Percentiles rank a stretch among this genome's conserved stretches.
Evolutionary conservation across 202 grass and related monocot species (phyloP).

Genomic region (Setaria viridis): DNA sequence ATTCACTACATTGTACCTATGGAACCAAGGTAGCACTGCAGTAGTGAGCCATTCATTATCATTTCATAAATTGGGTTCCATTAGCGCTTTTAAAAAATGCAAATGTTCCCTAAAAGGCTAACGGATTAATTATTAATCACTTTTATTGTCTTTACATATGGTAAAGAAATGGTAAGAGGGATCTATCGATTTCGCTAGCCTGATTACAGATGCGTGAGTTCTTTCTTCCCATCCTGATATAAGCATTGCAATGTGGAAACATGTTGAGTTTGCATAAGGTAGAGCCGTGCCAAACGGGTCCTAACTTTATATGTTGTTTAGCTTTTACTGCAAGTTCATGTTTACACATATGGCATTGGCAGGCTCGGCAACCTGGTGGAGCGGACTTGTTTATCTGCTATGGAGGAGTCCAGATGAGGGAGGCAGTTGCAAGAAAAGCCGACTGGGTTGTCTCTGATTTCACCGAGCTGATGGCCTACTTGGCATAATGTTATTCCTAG

Average conservation of each 20-base stretch:
- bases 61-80: no score
- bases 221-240: no score
- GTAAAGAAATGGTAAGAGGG: no score
- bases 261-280: no score
- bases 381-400: slow-evolving; percentile 83
- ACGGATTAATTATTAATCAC: no score
- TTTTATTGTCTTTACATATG: no score
- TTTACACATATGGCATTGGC: not conserved
- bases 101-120: no score
- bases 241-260: no score
- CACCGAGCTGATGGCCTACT: slow-evolving; percentile 61
- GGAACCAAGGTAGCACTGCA: not conserved
- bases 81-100: no score
- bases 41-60: not conserved
- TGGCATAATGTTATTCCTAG: slow-evolving; percentile 33
- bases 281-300: no score
- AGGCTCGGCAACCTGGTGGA: slow-evolving; percentile 75
- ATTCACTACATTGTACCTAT: not conserved
- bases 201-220: no score
- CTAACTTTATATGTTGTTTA: not conserved
- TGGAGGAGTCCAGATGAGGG: slow-evolving; percentile 78
- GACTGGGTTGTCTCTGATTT: slow-evolving; percentile 83
- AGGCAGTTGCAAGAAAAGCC: slow-evolving; percentile 68
- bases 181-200: no score
- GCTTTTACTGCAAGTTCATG: not conserved